phyloP scores from a whole-genome alignment of 257 asterid species.

The Paulownia fortunei region DNA sequence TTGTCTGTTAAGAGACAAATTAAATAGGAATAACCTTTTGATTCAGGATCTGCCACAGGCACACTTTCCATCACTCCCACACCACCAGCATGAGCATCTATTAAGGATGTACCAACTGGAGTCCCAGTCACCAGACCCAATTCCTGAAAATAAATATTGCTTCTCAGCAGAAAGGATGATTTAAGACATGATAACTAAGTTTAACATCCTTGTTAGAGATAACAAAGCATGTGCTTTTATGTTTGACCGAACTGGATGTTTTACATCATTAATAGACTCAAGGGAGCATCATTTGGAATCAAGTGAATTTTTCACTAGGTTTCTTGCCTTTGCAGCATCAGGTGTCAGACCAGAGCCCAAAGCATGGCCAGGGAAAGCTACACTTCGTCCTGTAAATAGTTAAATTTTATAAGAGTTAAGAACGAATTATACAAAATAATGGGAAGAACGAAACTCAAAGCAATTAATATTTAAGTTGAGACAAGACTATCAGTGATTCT shows the following conservation, averaged over 20 bases:
- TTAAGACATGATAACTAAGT: constrained; percentile 11
- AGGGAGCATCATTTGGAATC: constrained; percentile 27
- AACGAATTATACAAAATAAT: constrained; percentile 21
- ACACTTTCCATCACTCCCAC: constrained; percentile 95
- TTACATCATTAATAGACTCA: constrained; percentile 32
- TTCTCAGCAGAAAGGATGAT: constrained; percentile 28
- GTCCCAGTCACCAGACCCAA: constrained; percentile 83
- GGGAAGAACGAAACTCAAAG: constrained; percentile 1
- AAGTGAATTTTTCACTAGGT: constrained; percentile 28
- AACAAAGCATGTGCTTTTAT: constrained; percentile 18
- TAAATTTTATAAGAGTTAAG: constrained; percentile 15
- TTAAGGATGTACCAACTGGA: constrained; percentile 93
- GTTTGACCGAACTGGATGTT: constrained; percentile 13
- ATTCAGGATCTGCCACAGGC: constrained; percentile 50
- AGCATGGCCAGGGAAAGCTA: constrained; percentile 98
- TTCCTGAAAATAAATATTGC: constrained; percentile 61
- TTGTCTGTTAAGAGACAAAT: constrained; percentile 11
- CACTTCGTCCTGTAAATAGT: constrained; percentile 80
- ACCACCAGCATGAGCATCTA: constrained; percentile 99
- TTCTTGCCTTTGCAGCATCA: constrained; percentile 93
- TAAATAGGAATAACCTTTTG: constrained; percentile 53
- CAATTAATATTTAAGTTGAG: background rate
- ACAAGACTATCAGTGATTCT: background rate
- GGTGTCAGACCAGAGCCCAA: constrained; percentile 91
- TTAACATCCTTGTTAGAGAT: constrained; percentile 21